Conservation (phyloP, 2,329 filamentous ascomycete species). For the Clathrospora elynae region DNA sequence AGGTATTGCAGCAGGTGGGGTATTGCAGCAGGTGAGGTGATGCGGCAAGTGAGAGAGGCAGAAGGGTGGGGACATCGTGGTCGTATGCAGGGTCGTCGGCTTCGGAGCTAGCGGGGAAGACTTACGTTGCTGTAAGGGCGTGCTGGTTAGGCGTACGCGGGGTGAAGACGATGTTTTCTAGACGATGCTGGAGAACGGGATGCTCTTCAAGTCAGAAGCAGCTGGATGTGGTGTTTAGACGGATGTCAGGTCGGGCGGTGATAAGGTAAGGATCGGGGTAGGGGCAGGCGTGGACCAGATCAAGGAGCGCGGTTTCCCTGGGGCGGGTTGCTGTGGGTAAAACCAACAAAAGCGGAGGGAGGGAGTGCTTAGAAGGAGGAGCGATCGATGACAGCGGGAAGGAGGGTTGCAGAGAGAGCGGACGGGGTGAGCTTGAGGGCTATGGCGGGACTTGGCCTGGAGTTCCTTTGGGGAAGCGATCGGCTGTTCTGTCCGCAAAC, state of each 20-base stretch:
- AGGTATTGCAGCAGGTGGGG: neutral
- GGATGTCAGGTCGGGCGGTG: slow-evolving; percentile 27
- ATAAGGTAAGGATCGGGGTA: slow-evolving; percentile 47
- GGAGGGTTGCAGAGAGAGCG: slow-evolving; percentile 25
- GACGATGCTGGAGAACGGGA: slow-evolving; percentile 35
- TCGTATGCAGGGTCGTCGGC: slow-evolving; percentile 27
- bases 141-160: slow-evolving; percentile 25
- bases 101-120: slow-evolving; percentile 35
- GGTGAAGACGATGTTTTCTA: slow-evolving; percentile 36
- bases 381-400: slow-evolving; percentile 39
- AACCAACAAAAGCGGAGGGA: slow-evolving; percentile 41
- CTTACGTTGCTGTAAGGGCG: slow-evolving; percentile 34
- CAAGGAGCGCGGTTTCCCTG: slow-evolving; percentile 49
- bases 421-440: slow-evolving; percentile 23
- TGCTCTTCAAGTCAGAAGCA: slow-evolving; percentile 38
- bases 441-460: slow-evolving; percentile 29
- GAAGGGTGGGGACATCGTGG: slow-evolving; percentile 15
- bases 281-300: slow-evolving; percentile 40
- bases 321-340: slow-evolving; percentile 33
- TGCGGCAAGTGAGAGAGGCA: slow-evolving; percentile 6
- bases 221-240: slow-evolving; percentile 21
- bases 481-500: slow-evolving; percentile 35
- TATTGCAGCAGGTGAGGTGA: neutral
- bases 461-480: slow-evolving; percentile 30
- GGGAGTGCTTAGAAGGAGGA: slow-evolving; percentile 48